Evolutionary conservation across 2,329 filamentous ascomycete genomes (phyloP).

Genomic region (Alternaria sp.): DNA sequence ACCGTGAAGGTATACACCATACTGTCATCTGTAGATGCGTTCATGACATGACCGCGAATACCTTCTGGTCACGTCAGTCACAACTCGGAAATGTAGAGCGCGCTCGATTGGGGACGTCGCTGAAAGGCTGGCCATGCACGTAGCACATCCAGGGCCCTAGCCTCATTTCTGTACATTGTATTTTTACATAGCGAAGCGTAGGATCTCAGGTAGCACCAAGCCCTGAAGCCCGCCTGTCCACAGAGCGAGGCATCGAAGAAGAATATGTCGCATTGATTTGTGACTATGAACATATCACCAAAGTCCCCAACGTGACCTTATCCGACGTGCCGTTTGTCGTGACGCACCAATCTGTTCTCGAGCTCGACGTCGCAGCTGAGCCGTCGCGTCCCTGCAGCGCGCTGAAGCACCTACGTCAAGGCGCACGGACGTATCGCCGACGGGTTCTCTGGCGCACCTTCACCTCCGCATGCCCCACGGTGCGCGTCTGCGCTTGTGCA

Average conservation of each 20-base stretch:
- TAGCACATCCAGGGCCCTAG: background rate
- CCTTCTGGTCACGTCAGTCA: background rate
- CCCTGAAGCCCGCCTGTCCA: background rate
- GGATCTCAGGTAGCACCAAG: background rate
- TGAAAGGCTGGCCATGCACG: background rate
- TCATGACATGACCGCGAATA: background rate
- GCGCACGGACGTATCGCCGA: conserved; percentile 13
- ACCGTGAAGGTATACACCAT: background rate
- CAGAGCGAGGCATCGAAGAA: background rate
- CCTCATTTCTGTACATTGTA: background rate
- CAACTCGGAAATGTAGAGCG: background rate
- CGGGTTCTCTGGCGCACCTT: conserved; percentile 10
- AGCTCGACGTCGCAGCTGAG: background rate
- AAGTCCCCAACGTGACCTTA: background rate
- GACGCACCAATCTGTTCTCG: background rate
- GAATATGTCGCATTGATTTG: background rate
- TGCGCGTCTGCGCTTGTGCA: conserved; percentile 15
- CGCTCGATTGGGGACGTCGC: background rate
- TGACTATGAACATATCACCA: background rate
- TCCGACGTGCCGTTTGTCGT: background rate
- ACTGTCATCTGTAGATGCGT: background rate
- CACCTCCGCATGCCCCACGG: conserved; percentile 24
- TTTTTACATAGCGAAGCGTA: conserved; percentile 2
- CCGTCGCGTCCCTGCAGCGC: background rate
- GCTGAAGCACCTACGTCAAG: background rate